phyloP scores from a whole-genome alignment of 179 eudicot genomes.

The Patellifolia procumbens region DNA sequence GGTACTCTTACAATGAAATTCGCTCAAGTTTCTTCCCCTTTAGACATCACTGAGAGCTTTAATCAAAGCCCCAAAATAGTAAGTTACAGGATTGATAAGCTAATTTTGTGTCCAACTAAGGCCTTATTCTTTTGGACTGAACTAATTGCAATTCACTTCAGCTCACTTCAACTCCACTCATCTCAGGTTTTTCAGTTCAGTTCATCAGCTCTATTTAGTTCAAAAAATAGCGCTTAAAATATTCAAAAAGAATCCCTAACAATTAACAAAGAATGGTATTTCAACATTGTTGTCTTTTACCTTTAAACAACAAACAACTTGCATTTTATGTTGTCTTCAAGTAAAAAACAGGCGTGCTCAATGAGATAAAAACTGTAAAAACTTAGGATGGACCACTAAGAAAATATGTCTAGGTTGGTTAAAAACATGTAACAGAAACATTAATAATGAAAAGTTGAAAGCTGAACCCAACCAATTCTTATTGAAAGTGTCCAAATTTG shows the following conservation, averaged over 20 bases:
- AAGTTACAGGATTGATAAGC: too few species aligned
- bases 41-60: too few species aligned
- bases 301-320: background rate
- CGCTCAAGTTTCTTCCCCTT: too few species aligned
- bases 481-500: conserved; percentile 19
- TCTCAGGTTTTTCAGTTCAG: too few species aligned
- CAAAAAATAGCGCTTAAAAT: too few species aligned
- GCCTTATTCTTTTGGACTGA: too few species aligned
- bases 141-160: too few species aligned
- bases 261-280: background rate
- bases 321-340: conserved; percentile 7
- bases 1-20: too few species aligned
- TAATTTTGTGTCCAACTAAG: too few species aligned
- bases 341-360: conserved; percentile 25
- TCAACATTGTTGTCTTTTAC: background rate
- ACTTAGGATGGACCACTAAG: conserved; percentile 22
- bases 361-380: background rate
- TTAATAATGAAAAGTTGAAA: conserved; percentile 31
- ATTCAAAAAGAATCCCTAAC: background rate
- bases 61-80: too few species aligned
- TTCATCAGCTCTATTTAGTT: too few species aligned
- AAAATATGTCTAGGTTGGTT: background rate
- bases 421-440: conserved; percentile 18
- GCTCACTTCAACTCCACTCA: too few species aligned
- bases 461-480: conserved; percentile 20